Base-by-base conservation (phyloP, 2,329 filamentous ascomycete species). In the Cercospora zeae-maydis region DNA sequence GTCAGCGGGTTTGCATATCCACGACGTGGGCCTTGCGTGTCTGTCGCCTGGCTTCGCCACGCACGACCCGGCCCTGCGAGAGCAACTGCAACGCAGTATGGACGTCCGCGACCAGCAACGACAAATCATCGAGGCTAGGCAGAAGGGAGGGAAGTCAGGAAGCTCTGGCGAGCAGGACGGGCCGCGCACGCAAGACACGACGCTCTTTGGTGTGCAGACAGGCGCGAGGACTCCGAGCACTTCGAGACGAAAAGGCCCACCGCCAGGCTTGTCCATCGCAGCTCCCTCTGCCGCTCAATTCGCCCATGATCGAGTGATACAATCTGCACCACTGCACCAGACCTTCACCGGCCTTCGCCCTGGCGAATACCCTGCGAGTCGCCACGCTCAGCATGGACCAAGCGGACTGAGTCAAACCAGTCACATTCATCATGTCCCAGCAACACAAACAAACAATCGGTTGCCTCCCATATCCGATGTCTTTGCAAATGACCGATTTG, bases 21-120 rank as follows among this genome's bases (percentile, higher is more conserved):
- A 96, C 72, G 92, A 97, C 77, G 90, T 98, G 27, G 95, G 95
- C 62, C 83, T 98, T 61, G 93, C 93, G 45, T 99, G 95, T 73
- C 82, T 99, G 60, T 98, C 95, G 1, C 95, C 95, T 0, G 95
- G 95, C 59, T 98, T 99, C 73, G 88, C 96, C 69, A 98, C 95
- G 14, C 91, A 98, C 71, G 92, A 99, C 77, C 93, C 95, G n/a
- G 85, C 90, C 19, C 96, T 97, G 92, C 89, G 95, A 74, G 92
- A 96, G 77, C 93, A 98, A 77, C 81, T 99, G 58, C 92, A 98
- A 78, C 87, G 93, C 70, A 98, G 95, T 77, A 86, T 97, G 77
- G 92, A 90, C 51, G 93, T 99, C 31, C 85, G 93, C 67, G 93
- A 99, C 70, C 92, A 96, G 75, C 95, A 99, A 77, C 85, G 93